Conservation (phyloP, 1,284 basidiomycete genomes). For the Rhodotorula sp. region DNA sequence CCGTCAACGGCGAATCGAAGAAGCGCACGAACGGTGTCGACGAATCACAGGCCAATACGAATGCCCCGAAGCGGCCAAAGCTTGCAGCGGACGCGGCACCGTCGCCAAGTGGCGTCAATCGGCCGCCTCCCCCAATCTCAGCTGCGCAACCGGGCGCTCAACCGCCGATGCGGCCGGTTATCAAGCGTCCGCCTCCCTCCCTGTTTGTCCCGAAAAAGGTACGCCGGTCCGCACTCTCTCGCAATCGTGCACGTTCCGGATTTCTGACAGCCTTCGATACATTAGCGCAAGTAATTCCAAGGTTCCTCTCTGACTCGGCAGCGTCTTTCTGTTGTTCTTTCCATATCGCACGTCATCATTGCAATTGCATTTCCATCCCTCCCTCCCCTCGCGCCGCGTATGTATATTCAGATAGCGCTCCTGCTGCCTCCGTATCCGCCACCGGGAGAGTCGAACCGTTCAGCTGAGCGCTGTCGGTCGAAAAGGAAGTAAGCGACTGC, state of each 20-base stretch:
- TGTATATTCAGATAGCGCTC: too few relatives aligned
- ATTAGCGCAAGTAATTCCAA: neutral
- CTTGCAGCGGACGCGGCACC: too few relatives aligned
- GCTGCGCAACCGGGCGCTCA: neutral
- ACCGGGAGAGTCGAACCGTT: constrained; percentile 6
- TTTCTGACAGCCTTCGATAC: neutral
- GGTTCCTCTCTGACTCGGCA: too few relatives aligned
- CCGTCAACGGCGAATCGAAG: constrained; percentile 2
- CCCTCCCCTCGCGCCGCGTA: too few relatives aligned
- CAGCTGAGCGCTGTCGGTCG: constrained; percentile 7
- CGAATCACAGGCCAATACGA: neutral
- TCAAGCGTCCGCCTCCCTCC: constrained; percentile 16
- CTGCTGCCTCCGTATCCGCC: neutral
- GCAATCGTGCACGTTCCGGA: neutral
- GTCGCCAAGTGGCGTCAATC: neutral
- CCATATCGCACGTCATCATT: neutral
- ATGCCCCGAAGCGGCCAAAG: neutral
- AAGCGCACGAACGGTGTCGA: neutral
- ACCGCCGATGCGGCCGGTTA: neutral
- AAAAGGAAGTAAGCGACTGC: neutral
- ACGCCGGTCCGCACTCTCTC: neutral
- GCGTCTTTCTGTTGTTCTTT: neutral
- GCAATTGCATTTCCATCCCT: neutral
- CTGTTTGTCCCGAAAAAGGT: constrained; percentile 31
- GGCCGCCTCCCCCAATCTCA: neutral